phyloP scores from a whole-genome alignment of 1,284 basidiomycete genomes.

The Kwoniella shivajii region DNA sequence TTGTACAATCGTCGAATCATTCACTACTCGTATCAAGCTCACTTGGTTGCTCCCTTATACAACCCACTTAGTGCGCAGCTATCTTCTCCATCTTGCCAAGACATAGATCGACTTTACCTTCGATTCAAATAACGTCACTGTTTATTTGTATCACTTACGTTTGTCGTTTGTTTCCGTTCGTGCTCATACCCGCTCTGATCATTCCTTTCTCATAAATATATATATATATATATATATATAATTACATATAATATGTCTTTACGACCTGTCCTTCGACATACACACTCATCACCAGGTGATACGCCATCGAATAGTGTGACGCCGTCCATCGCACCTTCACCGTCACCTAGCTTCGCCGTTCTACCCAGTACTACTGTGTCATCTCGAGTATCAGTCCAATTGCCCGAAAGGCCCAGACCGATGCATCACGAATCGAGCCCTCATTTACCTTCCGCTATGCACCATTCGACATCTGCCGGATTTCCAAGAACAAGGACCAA shows the following conservation, averaged over 20 bases:
- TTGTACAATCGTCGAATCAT: too few relatives aligned
- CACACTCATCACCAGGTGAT: constrained; percentile 16
- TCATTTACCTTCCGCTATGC: constrained; percentile 21
- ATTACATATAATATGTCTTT: constrained; percentile 22
- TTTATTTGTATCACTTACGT: background rate
- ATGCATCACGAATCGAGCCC: constrained; percentile 5
- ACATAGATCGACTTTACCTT: background rate
- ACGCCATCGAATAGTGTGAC: constrained; percentile 5
- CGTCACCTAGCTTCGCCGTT: constrained; percentile 12
- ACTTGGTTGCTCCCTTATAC: too few relatives aligned
- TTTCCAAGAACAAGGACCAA: constrained; percentile 40
- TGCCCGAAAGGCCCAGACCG: constrained; percentile 12
- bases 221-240: background rate
- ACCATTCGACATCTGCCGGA: constrained; percentile 15
- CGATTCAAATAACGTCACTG: constrained; percentile 8
- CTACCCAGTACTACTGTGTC: constrained; percentile 1
- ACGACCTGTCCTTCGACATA: constrained; percentile 19
- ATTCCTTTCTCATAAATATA: background rate
- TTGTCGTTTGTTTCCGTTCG: background rate
- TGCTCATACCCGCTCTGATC: background rate
- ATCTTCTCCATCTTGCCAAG: background rate
- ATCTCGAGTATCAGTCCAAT: constrained; percentile 19
- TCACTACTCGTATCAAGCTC: too few relatives aligned
- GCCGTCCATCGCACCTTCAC: constrained; percentile 7
- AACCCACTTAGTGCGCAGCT: background rate